A percentile compares a stretch with the other conserved stretches of the same genome.
phyloP scores from a whole-genome alignment of 768 basidiomycete genomes.

The Cystoderma amianthinum region DNA sequence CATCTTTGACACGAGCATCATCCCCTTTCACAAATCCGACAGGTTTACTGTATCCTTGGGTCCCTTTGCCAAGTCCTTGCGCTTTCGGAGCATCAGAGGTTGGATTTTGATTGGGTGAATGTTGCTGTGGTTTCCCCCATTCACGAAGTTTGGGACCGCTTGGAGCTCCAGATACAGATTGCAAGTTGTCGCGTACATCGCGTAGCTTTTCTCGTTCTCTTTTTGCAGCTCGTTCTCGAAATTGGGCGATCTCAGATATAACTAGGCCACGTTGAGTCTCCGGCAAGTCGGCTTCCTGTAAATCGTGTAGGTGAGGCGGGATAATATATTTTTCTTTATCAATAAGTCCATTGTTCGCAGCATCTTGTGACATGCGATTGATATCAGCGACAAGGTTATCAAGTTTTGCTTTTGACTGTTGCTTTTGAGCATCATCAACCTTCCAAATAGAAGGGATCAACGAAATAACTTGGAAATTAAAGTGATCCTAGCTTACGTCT shows the following conservation, averaged over 20 bases:
- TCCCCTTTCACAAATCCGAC: slow-evolving; percentile 78
- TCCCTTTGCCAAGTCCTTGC: slow-evolving; percentile 55
- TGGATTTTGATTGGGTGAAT: slow-evolving; percentile 18
- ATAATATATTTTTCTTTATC: slow-evolving; percentile 88
- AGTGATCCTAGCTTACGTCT: too few relatives aligned
- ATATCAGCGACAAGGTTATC: slow-evolving; percentile 65
- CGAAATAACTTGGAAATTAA: too few relatives aligned
- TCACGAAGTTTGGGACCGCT: slow-evolving; percentile 75
- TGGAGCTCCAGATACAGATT: slow-evolving; percentile 39
- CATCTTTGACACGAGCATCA: slow-evolving; percentile 27
- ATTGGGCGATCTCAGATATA: slow-evolving; percentile 93
- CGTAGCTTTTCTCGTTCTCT: slow-evolving; percentile 84
- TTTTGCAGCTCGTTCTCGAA: slow-evolving; percentile 91
- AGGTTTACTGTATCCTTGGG: slow-evolving; percentile 75
- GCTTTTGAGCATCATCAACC: slow-evolving; percentile 63
- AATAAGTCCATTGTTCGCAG: slow-evolving; percentile 64
- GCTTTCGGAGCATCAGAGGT: slow-evolving; percentile 29
- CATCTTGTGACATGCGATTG: slow-evolving; percentile 65
- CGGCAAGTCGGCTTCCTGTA: slow-evolving; percentile 94
- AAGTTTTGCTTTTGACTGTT: slow-evolving; percentile 59
- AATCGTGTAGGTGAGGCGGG: slow-evolving; percentile 93
- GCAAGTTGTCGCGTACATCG: slow-evolving; percentile 60
- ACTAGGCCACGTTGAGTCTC: slow-evolving; percentile 90
- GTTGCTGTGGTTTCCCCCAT: slow-evolving; percentile 65
- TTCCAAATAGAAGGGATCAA: too few relatives aligned